Evolutionary conservation across 306 rosid genomes (phyloP), one percentile per base, ranked within the genome.

Genomic region (Astragalus membranaceus): DNA sequence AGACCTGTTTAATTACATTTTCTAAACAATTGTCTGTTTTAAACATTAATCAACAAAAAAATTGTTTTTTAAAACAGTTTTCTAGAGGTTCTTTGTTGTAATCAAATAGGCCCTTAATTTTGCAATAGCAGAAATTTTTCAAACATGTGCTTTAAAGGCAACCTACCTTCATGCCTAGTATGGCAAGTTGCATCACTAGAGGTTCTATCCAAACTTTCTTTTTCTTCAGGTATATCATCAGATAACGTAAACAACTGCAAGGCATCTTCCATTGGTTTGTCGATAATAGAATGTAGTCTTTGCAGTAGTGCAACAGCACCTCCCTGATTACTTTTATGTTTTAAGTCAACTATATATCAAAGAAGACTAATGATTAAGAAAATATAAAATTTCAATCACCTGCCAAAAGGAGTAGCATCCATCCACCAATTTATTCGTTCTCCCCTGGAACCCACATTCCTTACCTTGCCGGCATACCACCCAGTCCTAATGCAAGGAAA

Each of bases 391-490:
- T 48, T 36, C 30, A 73, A 67, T 76, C 39, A 93, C 98, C 98
- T 93, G 98, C 98, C 98, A 90, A 75, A 93, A 93, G 52, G 98
- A 93, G 76, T 93, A 93, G 88, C 98, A 93, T 59, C 98, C 96
- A 69, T 90, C 98, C 20, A 93, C 96, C 85, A 93, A 68, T 81
- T 93, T 90, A 88, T 93, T 93, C 29, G 98, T 93, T 79, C 98
- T 87, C 68, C 98, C 98, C 82, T 93, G 98, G 76, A 93, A 93
- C 74, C 98, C 97, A 52, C 84, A 77, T 83, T 93, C 98, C 64
- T 42, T 84, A 72, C 96, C 94, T 79, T 93, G 98, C 55, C 97
- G 88, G 72, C 85, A 88, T 61, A 87, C 96, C 73, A 79, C 88
- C 98, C 98, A 93, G 37, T 88, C 94, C 98, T 93, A 60, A 72